Base-by-base conservation (phyloP, 768 basidiomycete species). In the Russula ochroleuca region DNA sequence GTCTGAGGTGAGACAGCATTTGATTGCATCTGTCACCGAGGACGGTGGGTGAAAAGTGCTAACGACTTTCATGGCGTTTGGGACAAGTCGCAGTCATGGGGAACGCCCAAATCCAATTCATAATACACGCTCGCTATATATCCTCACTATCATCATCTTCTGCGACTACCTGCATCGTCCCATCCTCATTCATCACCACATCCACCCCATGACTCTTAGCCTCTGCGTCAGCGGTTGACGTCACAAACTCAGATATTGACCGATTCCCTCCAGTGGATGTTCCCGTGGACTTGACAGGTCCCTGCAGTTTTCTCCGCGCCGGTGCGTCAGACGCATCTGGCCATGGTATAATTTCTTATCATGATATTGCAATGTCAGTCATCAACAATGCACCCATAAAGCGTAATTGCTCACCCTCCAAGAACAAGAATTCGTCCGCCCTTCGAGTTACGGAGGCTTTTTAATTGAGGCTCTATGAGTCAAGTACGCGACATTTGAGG, bases 21-120 rank as follows among this genome's bases (percentile, higher is more conserved):
- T 90, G 28, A 87, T 70, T 33, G 90, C 92, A 66, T 78, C 78
- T 10, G 85, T 67, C 54, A 92, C 86, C 1, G 91, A 87, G 1
- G 91, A 88, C 2, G 90, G 81, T 5, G 79, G 80, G 72, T 92
- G 88, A 72, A 91, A 90, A 8, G 91, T 92, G 11, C 85, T 81
- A 37, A 92, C 80, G 64, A 91, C 72, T 63, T 78, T 80, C 82
- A 83, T 83, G 31, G 28, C 7, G 56, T 37, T 40, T 17, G 21
- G 19, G 33, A 52, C 50, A 52, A 52, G 31, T 47, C 21, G 4
- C 45, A 47, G 11, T 43, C 43, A 43, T 51, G 28, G 28, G 28
- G 28, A 28, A 28, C 35, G 10, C 35, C 35, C 35, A 10, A 35
- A 35, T 8, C 10, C 35, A 8, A 35, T 8, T 35, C 35, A 3